A percentile compares a stretch with the other conserved stretches of the same genome.
These are phyloP conservation scores for Stenogyne calaminthoides DNA, from an alignment of 305 asterid genomes.

Conservation along the genomic window DNA sequence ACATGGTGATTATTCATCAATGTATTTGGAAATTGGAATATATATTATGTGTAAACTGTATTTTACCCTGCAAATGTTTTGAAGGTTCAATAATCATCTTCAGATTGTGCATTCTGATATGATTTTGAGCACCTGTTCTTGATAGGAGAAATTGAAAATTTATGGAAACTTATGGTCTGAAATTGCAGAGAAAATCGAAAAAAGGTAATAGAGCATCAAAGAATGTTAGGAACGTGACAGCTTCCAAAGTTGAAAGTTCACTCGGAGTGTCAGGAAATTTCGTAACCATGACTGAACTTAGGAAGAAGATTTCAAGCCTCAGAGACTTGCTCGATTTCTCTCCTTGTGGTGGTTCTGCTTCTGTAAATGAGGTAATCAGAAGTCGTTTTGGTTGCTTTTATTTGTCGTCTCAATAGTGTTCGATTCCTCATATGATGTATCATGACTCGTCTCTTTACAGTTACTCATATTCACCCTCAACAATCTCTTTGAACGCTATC, in stretches of 20 bases:
- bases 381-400: not conserved
- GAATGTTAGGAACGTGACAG: slow-evolving; percentile 30
- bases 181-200: slow-evolving; percentile 49
- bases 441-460: slow-evolving; percentile 38
- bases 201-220: slow-evolving; percentile 34
- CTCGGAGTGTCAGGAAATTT: slow-evolving; percentile 50
- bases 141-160: not conserved
- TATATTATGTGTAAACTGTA: not conserved
- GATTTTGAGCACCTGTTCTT: not conserved
- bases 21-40: not conserved
- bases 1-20: not conserved
- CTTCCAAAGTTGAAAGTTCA: slow-evolving; percentile 40
- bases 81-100: not conserved
- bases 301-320: slow-evolving; percentile 63
- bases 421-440: not conserved
- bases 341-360: slow-evolving; percentile 67
- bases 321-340: slow-evolving; percentile 83
- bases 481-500: slow-evolving; percentile 60
- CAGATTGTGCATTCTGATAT: not conserved
- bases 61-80: not conserved
- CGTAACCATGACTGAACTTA: slow-evolving; percentile 53
- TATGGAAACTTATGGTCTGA: slow-evolving; percentile 6
- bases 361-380: slow-evolving; percentile 59
- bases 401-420: not conserved
- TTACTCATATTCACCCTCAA: slow-evolving; percentile 65